phyloP scores from a whole-genome alignment of 805 yeast species.

The Kockiozyma suomiensis region DNA sequence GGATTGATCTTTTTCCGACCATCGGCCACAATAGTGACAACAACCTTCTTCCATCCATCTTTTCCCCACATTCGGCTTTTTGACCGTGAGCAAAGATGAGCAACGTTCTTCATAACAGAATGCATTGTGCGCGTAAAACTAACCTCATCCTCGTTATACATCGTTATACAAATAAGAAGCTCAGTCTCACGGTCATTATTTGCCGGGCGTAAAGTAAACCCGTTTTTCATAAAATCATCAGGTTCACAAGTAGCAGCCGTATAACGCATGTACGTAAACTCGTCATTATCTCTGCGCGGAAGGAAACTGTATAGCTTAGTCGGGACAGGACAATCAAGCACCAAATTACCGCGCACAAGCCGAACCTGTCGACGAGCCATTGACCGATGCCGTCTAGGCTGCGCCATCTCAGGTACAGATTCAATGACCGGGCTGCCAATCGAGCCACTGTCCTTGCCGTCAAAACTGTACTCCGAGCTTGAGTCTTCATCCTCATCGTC shows the following conservation, averaged over 20 bases:
- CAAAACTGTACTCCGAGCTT: not conserved
- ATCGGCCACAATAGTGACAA: slow-evolving; percentile 87
- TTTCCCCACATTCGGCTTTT: slow-evolving; percentile 92
- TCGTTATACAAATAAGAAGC: slow-evolving; percentile 86
- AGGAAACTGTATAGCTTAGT: slow-evolving; percentile 80
- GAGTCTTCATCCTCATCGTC: slow-evolving; percentile 18
- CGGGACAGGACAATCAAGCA: slow-evolving; percentile 93
- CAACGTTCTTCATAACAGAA: slow-evolving; percentile 88
- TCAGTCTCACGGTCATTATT: slow-evolving; percentile 91
- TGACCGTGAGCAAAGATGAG: slow-evolving; percentile 79
- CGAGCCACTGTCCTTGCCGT: slow-evolving; percentile 15
- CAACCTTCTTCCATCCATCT: slow-evolving; percentile 96
- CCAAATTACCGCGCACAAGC: slow-evolving; percentile 78
- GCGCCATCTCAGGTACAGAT: slow-evolving; percentile 30
- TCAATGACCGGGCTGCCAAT: slow-evolving; percentile 26
- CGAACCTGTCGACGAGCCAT: slow-evolving; percentile 71
- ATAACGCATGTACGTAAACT: slow-evolving; percentile 93
- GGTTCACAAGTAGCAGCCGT: slow-evolving; percentile 96
- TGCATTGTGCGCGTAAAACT: slow-evolving; percentile 92
- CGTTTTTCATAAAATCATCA: slow-evolving; percentile 74
- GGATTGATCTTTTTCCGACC: slow-evolving; percentile 89
- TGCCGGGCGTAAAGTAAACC: slow-evolving; percentile 84
- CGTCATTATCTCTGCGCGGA: slow-evolving; percentile 87
- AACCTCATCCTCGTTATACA: slow-evolving; percentile 94
- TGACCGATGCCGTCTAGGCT: slow-evolving; percentile 60